Base-by-base conservation (phyloP, 306 rosid species). In the Coriaria nepalensis region DNA sequence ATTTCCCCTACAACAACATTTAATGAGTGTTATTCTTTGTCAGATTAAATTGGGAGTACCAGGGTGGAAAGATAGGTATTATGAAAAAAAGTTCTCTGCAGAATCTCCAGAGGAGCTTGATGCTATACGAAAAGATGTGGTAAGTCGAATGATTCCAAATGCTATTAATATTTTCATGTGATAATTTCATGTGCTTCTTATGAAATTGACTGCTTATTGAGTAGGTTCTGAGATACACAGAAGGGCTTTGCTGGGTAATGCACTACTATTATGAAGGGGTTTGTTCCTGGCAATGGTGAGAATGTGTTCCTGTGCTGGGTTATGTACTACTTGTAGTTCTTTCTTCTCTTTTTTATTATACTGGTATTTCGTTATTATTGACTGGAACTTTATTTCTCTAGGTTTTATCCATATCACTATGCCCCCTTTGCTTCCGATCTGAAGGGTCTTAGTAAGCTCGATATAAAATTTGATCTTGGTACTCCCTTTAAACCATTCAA, bases 341-440 rank as follows among this genome's bases (percentile, higher is more conserved):
- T 14, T 52, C 45, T 62, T 39, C 35, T 39, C 4, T 4, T 52
- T 53, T 11, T 40, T n/a, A 6, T 53, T 20, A 40, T 54, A 13
- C 34, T 15, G 40, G 10, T 54, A 5, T 6, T 36, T 29, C 7
- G 29, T 20, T 36, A 8, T 57, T 57, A 45, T 40, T 13, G 48
- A 45, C 33, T 47, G 9, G 2, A 20, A 37, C 8, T 58, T 67
- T 40, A 41, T 49, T 35, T 29, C 56, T 34, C 58, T 78, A 92
- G 98, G 98, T 92, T 85, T 79, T 85, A 92, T 72, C 98, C 98
- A 2, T 92, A 92, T 62, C 98, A 92, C 63, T 92, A 86, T 69
- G 96, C 96, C 13, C 96, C 98, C 5, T 86, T 92, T 75, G 98
- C 98, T 5, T 92, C 98, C 61, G 98, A 92, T 68, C 93, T 92